Percentiles rank a stretch among this genome's conserved stretches.
Conservation (phyloP, 257 asterid genomes). For the Salvia miltiorrhiza region DNA sequence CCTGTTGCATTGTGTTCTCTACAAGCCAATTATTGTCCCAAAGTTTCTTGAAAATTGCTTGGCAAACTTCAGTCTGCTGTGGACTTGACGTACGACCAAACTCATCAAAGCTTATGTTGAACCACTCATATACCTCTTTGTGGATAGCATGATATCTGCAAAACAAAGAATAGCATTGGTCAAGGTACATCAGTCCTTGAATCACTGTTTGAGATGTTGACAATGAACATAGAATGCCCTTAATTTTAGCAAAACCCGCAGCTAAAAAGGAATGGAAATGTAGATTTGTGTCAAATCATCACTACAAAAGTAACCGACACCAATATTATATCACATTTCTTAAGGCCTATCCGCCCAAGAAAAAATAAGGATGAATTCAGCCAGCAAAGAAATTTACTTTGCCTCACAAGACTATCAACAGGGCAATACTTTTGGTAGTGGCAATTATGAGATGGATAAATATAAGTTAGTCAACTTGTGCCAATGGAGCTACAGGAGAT, state of each 20-base stretch:
- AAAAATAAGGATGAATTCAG: not conserved
- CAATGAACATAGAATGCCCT: not conserved
- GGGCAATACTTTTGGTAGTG: not conserved
- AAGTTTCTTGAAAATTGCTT: slow-evolving; percentile 71
- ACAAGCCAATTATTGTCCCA: slow-evolving; percentile 71
- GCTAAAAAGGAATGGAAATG: not conserved
- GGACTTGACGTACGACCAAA: slow-evolving; percentile 94
- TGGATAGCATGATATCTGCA: slow-evolving; percentile 82
- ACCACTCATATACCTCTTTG: slow-evolving; percentile 80
- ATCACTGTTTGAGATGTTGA: not conserved
- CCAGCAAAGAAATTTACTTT: not conserved
- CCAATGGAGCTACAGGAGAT: not conserved
- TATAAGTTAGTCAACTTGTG: not conserved
- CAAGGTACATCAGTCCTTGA: not conserved
- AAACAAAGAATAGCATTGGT: slow-evolving; percentile 4
- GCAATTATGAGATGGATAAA: not conserved
- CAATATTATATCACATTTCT: not conserved
- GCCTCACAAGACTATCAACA: not conserved
- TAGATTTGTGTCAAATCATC: not conserved
- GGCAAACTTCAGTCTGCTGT: slow-evolving; percentile 86
- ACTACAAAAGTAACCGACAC: not conserved
- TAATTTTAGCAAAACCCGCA: not conserved
- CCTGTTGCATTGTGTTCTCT: slow-evolving; percentile 88
- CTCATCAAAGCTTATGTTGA: slow-evolving; percentile 76
- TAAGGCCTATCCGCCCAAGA: not conserved